These are phyloP conservation scores for Calonectria hawksworthii DNA, from an alignment of 2,329 filamentous ascomycete genomes.

Conservation along the genomic window DNA sequence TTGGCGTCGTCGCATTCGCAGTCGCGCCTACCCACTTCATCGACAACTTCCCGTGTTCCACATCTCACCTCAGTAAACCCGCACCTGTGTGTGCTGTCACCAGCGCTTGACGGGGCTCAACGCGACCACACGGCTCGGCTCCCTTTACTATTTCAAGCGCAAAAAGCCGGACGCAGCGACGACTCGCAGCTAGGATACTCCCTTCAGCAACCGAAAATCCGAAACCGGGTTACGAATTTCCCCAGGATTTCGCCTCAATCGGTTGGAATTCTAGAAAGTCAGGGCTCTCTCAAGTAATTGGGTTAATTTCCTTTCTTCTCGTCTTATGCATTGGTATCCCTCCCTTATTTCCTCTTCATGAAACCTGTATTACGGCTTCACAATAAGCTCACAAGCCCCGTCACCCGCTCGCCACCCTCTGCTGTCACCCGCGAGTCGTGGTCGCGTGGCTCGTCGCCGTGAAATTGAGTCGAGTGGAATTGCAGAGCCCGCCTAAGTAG, in stretches of 20 bases:
- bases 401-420: conserved; percentile 6
- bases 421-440: conserved; percentile 22
- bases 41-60: neutral
- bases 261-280: neutral
- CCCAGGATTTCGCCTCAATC: neutral
- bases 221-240: neutral
- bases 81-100: neutral
- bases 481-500: conserved; percentile 30
- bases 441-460: conserved; percentile 40
- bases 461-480: conserved; percentile 45
- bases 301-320: neutral
- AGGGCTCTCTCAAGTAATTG: neutral
- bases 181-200: conserved; percentile 12
- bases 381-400: neutral
- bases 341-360: neutral
- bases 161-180: conserved; percentile 19
- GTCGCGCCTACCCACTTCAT: neutral
- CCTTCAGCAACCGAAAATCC: conserved; percentile 1
- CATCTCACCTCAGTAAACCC: neutral
- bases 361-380: neutral
- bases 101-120: neutral
- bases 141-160: neutral
- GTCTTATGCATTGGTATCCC: neutral
- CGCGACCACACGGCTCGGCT: neutral
- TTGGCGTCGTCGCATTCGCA: neutral